Conservation (phyloP, 306 rosid species). For the Bauhinia variegata region DNA sequence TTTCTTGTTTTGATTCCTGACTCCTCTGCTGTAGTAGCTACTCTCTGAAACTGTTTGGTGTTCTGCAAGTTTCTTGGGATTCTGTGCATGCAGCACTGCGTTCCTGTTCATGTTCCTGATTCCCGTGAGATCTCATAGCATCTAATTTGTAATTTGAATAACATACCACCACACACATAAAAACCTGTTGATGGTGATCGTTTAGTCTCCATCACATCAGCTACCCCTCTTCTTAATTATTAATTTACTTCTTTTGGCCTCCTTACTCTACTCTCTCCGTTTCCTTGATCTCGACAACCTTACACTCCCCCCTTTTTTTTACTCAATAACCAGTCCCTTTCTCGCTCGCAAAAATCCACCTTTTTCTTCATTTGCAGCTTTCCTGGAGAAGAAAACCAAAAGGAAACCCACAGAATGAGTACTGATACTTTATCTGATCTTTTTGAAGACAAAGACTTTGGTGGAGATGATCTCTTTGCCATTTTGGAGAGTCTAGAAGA, state of each 20-base stretch:
- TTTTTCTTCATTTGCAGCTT: slow-evolving; percentile 14
- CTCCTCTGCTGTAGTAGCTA: background rate
- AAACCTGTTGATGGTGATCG: slow-evolving; percentile 50
- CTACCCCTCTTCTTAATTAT: slow-evolving; percentile 31
- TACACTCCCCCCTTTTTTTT: background rate
- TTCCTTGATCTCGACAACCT: too few species aligned
- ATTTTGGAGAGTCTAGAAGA: slow-evolving; percentile 73
- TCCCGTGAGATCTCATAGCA: slow-evolving; percentile 30
- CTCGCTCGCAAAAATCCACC: slow-evolving; percentile 5
- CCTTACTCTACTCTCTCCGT: slow-evolving; percentile 12
- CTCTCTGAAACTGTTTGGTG: slow-evolving; percentile 26
- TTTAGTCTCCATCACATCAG: slow-evolving; percentile 62
- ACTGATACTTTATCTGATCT: slow-evolving; percentile 48
- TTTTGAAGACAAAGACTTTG: slow-evolving; percentile 49
- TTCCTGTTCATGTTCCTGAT: too few species aligned
- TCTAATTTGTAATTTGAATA: slow-evolving; percentile 28
- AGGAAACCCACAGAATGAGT: slow-evolving; percentile 35
- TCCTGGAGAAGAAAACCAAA: slow-evolving; percentile 1
- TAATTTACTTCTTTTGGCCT: slow-evolving; percentile 28
- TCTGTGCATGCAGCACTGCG: slow-evolving; percentile 27
- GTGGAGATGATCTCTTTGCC: slow-evolving; percentile 67
- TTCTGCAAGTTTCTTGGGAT: slow-evolving; percentile 34
- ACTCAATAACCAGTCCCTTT: slow-evolving; percentile 25
- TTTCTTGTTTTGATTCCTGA: slow-evolving; percentile 20
- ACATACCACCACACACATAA: background rate